phyloP scores from a whole-genome alignment of 257 asterid species.

The Fraxinus excelsior region DNA sequence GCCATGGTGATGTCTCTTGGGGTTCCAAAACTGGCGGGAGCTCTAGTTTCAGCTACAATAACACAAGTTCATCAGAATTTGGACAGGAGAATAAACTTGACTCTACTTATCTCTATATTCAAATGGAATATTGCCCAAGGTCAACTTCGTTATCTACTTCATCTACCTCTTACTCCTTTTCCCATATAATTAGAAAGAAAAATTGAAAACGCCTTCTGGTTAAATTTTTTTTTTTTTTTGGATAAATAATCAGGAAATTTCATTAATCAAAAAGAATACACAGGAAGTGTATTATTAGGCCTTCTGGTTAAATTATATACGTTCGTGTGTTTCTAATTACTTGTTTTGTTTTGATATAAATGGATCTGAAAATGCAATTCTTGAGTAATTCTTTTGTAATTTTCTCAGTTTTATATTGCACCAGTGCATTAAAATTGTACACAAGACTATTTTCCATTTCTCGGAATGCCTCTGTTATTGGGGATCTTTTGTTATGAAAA shows the following conservation, averaged over 20 bases:
- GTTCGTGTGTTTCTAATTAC: not conserved
- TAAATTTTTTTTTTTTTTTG: no score
- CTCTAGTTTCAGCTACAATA: slow-evolving; percentile 70
- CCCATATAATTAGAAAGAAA: slow-evolving; percentile 12
- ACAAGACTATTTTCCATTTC: not conserved
- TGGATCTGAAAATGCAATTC: not conserved
- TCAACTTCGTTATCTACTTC: slow-evolving; percentile 28
- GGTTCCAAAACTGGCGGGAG: slow-evolving; percentile 65
- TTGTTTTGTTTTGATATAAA: not conserved
- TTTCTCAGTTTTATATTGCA: not conserved
- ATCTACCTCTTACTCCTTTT: not conserved
- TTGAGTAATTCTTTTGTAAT: not conserved
- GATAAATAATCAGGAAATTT: no score
- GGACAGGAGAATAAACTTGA: slow-evolving; percentile 64
- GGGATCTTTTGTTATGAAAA: not conserved
- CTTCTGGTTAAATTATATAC: not conserved
- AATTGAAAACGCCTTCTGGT: not conserved
- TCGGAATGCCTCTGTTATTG: not conserved
- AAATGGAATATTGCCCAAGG: slow-evolving; percentile 99
- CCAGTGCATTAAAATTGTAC: not conserved
- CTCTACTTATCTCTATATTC: slow-evolving; percentile 88
- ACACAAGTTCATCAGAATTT: slow-evolving; percentile 58
- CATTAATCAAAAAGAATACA: no score
- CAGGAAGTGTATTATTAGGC: no score
- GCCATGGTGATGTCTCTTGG: slow-evolving; percentile 50